These are phyloP conservation scores for Globisporangium rhizosaccharum DNA, from an alignment of 352 stramenopile species.

Conservation along the genomic window DNA sequence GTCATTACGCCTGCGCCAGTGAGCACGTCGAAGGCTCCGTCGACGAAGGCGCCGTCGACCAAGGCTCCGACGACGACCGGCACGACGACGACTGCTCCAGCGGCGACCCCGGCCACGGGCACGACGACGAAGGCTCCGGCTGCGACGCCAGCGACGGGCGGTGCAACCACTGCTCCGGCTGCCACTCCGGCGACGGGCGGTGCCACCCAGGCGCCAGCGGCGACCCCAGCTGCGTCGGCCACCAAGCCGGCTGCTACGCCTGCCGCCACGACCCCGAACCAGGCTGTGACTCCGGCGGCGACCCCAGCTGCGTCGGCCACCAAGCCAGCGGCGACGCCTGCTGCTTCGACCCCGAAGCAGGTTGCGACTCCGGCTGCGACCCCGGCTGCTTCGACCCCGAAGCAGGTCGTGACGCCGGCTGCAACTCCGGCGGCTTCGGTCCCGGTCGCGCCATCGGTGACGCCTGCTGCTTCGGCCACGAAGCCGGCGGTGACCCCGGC, in stretches of 20 bases:
- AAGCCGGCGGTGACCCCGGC: constrained; percentile 4
- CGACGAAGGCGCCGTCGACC: constrained; percentile 1
- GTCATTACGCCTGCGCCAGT: constrained; percentile 9
- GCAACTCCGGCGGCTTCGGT: constrained; percentile 1
- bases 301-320: constrained; percentile 2
- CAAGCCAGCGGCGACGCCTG: constrained; percentile 5
- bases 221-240: not conserved
- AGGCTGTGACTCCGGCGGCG: constrained; percentile 2
- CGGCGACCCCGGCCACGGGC: constrained; percentile 1
- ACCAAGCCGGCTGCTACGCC: constrained; percentile 5
- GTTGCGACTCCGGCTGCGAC: constrained; percentile 7
- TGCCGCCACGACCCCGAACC: constrained; percentile 6
- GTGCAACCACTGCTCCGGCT: not conserved
- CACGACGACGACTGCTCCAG: not conserved
- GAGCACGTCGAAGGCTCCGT: constrained; percentile 2
- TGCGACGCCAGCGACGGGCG: not conserved
- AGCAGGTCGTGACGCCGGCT: constrained; percentile 7
- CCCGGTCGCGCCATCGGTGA: constrained; percentile 6
- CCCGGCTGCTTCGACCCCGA: constrained; percentile 1
- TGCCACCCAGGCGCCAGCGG: not conserved
- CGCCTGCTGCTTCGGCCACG: constrained; percentile 4
- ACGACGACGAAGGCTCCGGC: not conserved
- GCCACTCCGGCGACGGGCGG: constrained; percentile 3
- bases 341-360: constrained; percentile 1
- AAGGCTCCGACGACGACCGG: not conserved